Conservation (phyloP, 306 rosid genomes). For the Cyamopsis tetragonoloba region DNA sequence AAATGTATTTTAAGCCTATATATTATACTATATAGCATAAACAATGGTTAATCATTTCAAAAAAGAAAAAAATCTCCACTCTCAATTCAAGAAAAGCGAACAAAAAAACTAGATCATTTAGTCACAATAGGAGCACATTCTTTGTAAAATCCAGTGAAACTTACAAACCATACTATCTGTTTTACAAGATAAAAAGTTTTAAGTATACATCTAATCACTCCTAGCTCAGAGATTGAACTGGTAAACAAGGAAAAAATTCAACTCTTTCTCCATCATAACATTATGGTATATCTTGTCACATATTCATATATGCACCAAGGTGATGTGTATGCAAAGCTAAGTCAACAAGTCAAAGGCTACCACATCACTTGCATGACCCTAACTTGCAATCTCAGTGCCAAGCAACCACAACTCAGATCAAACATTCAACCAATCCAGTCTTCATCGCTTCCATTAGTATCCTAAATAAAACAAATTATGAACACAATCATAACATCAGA, state of each 20-base stretch:
- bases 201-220: background rate
- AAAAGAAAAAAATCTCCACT: background rate
- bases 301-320: background rate
- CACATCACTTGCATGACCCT: background rate
- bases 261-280: background rate
- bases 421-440: conserved; percentile 60
- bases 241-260: background rate
- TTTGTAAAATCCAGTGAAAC: background rate
- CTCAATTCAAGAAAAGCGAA: background rate
- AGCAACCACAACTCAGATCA: conserved; percentile 7
- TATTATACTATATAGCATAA: background rate
- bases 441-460: conserved; percentile 52
- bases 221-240: background rate
- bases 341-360: background rate
- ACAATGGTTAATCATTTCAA: background rate
- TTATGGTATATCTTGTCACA: conserved; percentile 10
- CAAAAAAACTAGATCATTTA: background rate
- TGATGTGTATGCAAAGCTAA: background rate
- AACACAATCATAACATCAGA: background rate
- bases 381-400: background rate
- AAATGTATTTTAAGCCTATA: too few species aligned
- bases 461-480: conserved; percentile 33
- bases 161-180: background rate
- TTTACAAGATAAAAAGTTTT: background rate
- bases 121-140: background rate